Conservation (phyloP, 2,329 filamentous ascomycete genomes). For the Fusarium albosuccineum region DNA sequence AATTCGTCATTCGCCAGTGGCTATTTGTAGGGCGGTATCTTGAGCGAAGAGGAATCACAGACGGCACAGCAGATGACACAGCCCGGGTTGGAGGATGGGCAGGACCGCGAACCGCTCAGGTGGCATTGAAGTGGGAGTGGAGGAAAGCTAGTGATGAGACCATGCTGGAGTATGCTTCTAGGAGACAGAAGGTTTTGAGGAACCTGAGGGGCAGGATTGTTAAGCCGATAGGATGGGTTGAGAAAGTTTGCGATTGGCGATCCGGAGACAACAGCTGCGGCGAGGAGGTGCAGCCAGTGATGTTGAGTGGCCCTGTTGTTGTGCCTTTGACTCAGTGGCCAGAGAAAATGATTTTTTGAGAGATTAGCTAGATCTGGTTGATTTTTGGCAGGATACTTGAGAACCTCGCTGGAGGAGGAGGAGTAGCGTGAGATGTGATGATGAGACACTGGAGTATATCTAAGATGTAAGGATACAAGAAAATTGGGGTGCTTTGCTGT, state of each 20-base stretch:
- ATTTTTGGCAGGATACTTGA: too few species aligned
- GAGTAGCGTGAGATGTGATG: too few species aligned
- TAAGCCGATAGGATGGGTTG: background rate
- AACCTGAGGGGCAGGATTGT: background rate
- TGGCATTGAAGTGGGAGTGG: conserved; percentile 15
- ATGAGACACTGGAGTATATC: too few species aligned
- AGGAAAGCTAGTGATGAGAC: background rate
- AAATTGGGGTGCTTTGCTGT: too few species aligned
- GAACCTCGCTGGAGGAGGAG: too few species aligned
- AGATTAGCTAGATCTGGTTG: too few species aligned
- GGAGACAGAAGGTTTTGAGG: background rate
- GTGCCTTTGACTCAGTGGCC: too few species aligned
- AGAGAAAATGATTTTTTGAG: too few species aligned
- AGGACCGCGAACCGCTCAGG: background rate
- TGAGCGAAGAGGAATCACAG: background rate
- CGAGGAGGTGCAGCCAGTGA: background rate
- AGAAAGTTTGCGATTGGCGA: background rate
- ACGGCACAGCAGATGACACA: background rate
- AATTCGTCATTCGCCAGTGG: background rate
- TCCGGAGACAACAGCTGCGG: background rate
- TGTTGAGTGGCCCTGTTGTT: too few species aligned
- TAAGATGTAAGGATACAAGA: too few species aligned
- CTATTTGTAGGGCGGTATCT: background rate
- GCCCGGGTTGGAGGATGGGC: background rate
- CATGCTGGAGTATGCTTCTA: background rate